A percentile compares a stretch with the other conserved stretches of the same genome.
phyloP scores from a whole-genome alignment of 176 grass and related monocot genomes.

The Pontederia crassipes region DNA sequence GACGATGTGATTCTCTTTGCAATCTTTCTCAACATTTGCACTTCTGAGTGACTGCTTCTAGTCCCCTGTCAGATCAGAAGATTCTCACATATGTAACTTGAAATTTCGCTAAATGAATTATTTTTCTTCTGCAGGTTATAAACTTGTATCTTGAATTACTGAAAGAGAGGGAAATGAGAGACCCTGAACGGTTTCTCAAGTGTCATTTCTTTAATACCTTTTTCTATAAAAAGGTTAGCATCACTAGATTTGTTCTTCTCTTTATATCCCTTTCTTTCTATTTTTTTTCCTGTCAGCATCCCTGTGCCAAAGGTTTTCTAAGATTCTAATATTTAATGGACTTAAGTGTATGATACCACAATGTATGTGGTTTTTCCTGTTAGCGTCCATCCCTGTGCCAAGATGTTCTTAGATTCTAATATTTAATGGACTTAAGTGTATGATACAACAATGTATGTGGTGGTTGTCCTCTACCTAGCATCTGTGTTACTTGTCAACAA shows the following conservation, averaged over 20 bases:
- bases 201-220: constrained; percentile 95
- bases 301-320: too few species aligned
- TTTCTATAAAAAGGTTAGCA: constrained; percentile 60
- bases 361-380: too few species aligned
- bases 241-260: constrained; percentile 14
- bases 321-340: too few species aligned
- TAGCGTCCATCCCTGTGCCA: too few species aligned
- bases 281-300: too few species aligned
- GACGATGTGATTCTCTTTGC: constrained; percentile 49
- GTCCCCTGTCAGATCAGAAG: not conserved
- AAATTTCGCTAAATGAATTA: not conserved
- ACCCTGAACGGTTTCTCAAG: constrained; percentile 48
- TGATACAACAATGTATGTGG: too few species aligned
- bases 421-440: too few species aligned
- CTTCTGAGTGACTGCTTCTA: constrained; percentile 8
- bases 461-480: too few species aligned
- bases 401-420: too few species aligned
- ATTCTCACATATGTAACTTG: not conserved
- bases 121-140: constrained; percentile 44
- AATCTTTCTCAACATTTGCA: not conserved
- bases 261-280: not conserved
- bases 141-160: constrained; percentile 80
- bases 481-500: too few species aligned
- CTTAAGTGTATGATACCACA: too few species aligned
- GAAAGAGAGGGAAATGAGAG: constrained; percentile 64